These are phyloP conservation scores for Neoboletus subvelutipes DNA, from an alignment of 768 basidiomycete genomes.

Conservation along the genomic window DNA sequence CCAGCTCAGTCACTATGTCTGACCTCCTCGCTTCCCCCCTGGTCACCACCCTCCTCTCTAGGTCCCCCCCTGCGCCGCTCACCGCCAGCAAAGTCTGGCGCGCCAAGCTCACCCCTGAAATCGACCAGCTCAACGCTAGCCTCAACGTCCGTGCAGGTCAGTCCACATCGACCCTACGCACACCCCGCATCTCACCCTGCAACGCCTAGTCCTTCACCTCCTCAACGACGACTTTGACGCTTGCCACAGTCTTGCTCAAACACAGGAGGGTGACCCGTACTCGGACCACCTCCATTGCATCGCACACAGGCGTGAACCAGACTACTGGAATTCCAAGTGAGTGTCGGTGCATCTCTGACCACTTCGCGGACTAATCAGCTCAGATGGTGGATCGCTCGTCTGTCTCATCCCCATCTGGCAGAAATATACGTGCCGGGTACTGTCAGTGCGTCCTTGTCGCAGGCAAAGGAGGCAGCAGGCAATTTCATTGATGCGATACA, in stretches of 20 bases:
- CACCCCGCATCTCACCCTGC: not conserved
- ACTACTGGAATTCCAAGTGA: slow-evolving; percentile 18
- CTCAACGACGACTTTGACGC: slow-evolving; percentile 22
- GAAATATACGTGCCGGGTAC: slow-evolving; percentile 16
- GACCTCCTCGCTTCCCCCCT: slow-evolving; percentile 15
- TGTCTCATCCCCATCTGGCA: slow-evolving; percentile 15
- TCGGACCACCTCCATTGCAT: slow-evolving; percentile 24
- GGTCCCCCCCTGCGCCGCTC: slow-evolving; percentile 15
- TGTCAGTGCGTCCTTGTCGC: slow-evolving; percentile 2
- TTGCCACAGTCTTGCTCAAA: slow-evolving; percentile 20
- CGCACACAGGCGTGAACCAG: slow-evolving; percentile 25
- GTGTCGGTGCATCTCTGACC: not conserved
- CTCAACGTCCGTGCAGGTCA: slow-evolving; percentile 17
- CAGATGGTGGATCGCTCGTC: slow-evolving; percentile 20
- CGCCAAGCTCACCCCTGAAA: slow-evolving; percentile 12
- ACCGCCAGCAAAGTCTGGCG: slow-evolving; percentile 16
- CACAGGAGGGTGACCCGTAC: slow-evolving; percentile 22
- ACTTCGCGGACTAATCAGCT: not conserved
- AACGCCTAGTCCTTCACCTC: slow-evolving; percentile 15
- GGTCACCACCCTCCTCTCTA: slow-evolving; percentile 15
- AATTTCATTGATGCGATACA: slow-evolving; percentile 15
- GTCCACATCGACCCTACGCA: not conserved
- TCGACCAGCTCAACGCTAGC: slow-evolving; percentile 17
- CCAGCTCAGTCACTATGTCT: not conserved
- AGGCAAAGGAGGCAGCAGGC: slow-evolving; percentile 7